Evolutionary conservation across 2,329 filamentous ascomycete species (phyloP).

Genomic region (Huntiella decipiens): DNA sequence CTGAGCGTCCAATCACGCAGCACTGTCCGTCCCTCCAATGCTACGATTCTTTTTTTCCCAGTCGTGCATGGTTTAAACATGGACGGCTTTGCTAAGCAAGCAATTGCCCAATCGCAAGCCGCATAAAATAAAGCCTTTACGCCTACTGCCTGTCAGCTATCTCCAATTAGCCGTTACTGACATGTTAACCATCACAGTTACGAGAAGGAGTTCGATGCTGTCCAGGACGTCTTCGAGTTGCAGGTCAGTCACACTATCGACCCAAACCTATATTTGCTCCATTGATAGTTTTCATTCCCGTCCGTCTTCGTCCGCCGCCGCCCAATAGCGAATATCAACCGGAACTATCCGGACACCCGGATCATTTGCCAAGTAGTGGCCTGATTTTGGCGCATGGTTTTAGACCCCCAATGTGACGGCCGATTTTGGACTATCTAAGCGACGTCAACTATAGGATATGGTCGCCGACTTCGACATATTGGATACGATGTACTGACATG

Average conservation of each 20-base stretch:
- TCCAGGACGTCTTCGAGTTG: slow-evolving; percentile 98
- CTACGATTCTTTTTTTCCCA: slow-evolving; percentile 1
- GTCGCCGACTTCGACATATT: neutral
- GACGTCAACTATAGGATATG: too few relatives aligned
- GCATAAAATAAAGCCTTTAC: slow-evolving; percentile 1
- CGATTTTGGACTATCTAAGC: too few relatives aligned
- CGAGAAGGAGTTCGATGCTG: slow-evolving; percentile 90
- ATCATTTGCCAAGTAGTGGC: slow-evolving; percentile 11
- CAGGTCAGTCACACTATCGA: slow-evolving; percentile 45
- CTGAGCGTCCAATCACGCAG: slow-evolving; percentile 3
- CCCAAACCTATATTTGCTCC: neutral
- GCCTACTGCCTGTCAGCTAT: neutral
- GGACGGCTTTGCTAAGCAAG: neutral
- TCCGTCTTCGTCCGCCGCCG: neutral
- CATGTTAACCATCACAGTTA: slow-evolving; percentile 41
- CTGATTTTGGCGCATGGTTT: slow-evolving; percentile 11
- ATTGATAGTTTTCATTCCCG: neutral
- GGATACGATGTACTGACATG: neutral
- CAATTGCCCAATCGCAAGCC: slow-evolving; percentile 2
- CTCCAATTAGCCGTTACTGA: slow-evolving; percentile 1
- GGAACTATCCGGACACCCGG: slow-evolving; percentile 7
- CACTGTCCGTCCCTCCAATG: neutral
- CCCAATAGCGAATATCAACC: neutral
- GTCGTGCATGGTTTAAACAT: neutral
- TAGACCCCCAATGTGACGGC: too few relatives aligned